phyloP scores from a whole-genome alignment of 306 rosid genomes.

The Argentina anserina region DNA sequence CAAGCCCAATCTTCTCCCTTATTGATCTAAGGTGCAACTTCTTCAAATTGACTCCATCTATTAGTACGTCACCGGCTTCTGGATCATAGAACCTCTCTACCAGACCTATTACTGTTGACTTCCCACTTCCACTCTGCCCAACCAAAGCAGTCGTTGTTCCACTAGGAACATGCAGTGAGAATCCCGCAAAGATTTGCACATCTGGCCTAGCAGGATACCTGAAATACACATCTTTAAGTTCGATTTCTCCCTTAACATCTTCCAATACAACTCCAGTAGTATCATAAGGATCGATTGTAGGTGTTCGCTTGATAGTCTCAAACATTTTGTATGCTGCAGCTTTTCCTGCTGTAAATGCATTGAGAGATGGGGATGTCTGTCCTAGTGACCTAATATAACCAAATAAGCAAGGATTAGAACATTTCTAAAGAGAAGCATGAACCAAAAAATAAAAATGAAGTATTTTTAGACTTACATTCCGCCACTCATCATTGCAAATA shows the following conservation, averaged over 20 bases:
- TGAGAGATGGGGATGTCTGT: constrained; percentile 70
- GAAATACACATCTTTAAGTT: constrained; percentile 68
- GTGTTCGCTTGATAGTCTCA: constrained; percentile 63
- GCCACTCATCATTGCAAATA: constrained; percentile 70
- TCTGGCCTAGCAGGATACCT: constrained; percentile 81
- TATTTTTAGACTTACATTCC: constrained; percentile 57
- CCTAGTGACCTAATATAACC: constrained; percentile 54
- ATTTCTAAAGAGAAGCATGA: not conserved
- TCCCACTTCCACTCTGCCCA: constrained; percentile 96
- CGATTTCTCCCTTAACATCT: constrained; percentile 67
- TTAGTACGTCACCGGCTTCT: constrained; percentile 66
- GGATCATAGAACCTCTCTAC: constrained; percentile 91
- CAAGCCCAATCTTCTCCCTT: constrained; percentile 78
- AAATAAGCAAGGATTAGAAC: not conserved
- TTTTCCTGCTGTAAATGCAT: constrained; percentile 79
- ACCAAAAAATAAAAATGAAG: no score
- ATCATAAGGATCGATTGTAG: constrained; percentile 66
- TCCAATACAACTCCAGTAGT: constrained; percentile 51
- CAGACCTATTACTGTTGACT: constrained; percentile 72
- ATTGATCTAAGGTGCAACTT: constrained; percentile 57
- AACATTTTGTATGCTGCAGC: constrained; percentile 94
- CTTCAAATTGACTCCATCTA: constrained; percentile 72
- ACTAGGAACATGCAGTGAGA: constrained; percentile 58
- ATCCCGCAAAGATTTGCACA: constrained; percentile 69
- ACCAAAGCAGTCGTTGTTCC: constrained; percentile 80